Conservation (phyloP, 345 rosid genomes). For the Murraya koenigii region DNA sequence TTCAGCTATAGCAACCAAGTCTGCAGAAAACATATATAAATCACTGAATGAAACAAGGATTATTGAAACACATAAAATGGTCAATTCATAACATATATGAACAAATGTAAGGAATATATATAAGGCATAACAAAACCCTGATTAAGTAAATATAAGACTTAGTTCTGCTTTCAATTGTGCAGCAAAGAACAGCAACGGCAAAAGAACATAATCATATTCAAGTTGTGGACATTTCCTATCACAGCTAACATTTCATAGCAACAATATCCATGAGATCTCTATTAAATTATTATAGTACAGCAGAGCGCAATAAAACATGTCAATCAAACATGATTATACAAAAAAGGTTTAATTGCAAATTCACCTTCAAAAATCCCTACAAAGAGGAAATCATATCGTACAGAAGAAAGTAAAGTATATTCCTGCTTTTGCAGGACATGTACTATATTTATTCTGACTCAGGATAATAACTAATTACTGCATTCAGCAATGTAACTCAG, state of each 20-base stretch:
- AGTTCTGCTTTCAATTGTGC: background rate
- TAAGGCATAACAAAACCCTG: background rate
- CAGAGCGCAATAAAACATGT: background rate
- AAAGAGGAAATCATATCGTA: background rate
- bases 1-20: constrained; percentile 87
- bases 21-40: constrained; percentile 36
- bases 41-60: background rate
- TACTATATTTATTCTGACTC: background rate
- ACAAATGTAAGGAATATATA: background rate
- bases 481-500: background rate
- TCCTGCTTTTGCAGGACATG: background rate
- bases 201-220: background rate
- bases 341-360: background rate
- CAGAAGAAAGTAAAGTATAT: background rate
- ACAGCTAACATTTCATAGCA: background rate
- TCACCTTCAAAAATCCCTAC: background rate
- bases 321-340: background rate
- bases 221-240: background rate
- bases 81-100: background rate
- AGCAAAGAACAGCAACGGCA: background rate
- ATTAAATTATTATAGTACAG: background rate
- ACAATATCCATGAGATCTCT: background rate
- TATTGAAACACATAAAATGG: background rate
- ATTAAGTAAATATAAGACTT: background rate
- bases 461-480: background rate